Percentiles rank a stretch among this genome's conserved stretches.
Conservation (phyloP, 768 basidiomycete species). For the Chiua virens region DNA sequence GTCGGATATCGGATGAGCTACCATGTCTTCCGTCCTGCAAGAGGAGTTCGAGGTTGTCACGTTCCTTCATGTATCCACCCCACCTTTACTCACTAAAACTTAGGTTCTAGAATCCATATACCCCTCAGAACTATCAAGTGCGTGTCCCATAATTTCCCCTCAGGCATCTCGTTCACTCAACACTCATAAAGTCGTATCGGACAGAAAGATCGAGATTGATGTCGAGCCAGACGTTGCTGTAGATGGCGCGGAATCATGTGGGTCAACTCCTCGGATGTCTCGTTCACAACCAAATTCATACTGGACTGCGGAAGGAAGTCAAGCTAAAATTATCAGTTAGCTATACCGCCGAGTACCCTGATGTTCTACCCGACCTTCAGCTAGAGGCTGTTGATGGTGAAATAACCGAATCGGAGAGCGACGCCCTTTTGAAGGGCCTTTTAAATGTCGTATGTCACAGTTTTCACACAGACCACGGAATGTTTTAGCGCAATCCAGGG, state of each 20-base stretch:
- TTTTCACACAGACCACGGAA: not conserved
- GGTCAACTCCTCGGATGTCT: conserved; percentile 19
- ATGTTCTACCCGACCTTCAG: conserved; percentile 71
- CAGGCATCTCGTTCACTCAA: conserved; percentile 44
- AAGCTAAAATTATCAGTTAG: conserved; percentile 68
- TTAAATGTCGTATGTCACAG: conserved; percentile 50
- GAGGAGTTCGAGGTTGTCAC: conserved; percentile 86
- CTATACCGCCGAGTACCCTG: conserved; percentile 85
- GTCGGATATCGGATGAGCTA: conserved; percentile 25
- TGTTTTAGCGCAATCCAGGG: conserved; percentile 44
- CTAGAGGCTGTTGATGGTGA: conserved; percentile 66
- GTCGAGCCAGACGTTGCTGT: conserved; percentile 83
- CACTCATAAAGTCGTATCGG: conserved; percentile 75
- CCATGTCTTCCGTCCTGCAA: conserved; percentile 62
- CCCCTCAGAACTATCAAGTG: conserved; percentile 89
- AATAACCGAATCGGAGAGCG: conserved; percentile 57
- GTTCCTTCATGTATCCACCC: conserved; percentile 6
- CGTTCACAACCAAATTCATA: conserved; percentile 10
- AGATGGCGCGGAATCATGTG: conserved; percentile 59
- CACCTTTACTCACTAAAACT: conserved; percentile 9
- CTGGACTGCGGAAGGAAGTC: conserved; percentile 51
- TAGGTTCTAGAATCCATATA: conserved; percentile 96
- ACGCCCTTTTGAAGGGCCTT: conserved; percentile 55
- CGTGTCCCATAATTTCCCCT: conserved; percentile 43
- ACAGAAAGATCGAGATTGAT: conserved; percentile 77